Conservation (phyloP, 805 yeast species). For the Kuraishia hungarica region DNA sequence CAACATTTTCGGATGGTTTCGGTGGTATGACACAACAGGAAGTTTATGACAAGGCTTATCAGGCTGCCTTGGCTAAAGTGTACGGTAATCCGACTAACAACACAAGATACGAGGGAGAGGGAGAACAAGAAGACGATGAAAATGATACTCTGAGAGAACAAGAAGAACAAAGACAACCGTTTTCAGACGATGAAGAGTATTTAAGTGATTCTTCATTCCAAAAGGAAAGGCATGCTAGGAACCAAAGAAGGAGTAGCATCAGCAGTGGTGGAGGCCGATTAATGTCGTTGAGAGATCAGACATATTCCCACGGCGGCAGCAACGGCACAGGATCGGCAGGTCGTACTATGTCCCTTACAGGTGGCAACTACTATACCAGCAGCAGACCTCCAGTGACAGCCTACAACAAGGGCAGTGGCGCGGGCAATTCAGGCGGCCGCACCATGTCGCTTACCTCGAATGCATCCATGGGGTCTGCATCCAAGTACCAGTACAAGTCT, state of each 20-base stretch:
- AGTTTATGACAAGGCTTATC: constrained; percentile 45
- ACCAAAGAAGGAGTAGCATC: neutral
- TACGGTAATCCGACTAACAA: constrained; percentile 28
- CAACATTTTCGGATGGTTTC: neutral
- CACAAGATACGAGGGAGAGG: neutral
- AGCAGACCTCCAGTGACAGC: neutral
- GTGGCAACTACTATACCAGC: neutral
- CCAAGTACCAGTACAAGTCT: constrained; percentile 11
- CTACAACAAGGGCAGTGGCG: neutral
- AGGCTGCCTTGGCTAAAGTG: constrained; percentile 47
- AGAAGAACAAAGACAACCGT: neutral
- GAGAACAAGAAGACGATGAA: neutral
- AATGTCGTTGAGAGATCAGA: constrained; percentile 3
- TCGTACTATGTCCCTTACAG: constrained; percentile 8
- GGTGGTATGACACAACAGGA: constrained; percentile 31
- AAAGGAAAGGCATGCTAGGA: neutral
- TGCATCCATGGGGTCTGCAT: neutral
- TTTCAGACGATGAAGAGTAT: neutral
- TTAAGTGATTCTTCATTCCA: constrained; percentile 2
- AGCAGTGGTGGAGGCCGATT: constrained; percentile 6
- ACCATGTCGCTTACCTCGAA: constrained; percentile 9
- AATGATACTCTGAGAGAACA: neutral
- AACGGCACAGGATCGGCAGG: no score
- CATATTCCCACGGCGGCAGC: neutral
- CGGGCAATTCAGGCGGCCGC: neutral